Conservation (phyloP, 2,329 filamentous ascomycete species). For the Ophiostoma himal-ulmi region DNA sequence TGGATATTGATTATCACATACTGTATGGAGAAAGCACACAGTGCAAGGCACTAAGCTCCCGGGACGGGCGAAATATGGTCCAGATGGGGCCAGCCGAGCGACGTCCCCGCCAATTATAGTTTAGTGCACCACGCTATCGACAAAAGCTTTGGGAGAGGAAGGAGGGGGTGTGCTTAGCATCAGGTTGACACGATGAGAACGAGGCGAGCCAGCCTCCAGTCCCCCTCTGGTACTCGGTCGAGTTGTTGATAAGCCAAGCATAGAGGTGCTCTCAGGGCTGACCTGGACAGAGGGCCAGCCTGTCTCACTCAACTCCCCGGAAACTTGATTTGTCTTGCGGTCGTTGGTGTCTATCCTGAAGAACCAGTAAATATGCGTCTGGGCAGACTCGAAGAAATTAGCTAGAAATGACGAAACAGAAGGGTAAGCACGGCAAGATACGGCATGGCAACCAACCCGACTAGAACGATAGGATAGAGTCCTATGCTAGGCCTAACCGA, state of each 20-base stretch:
- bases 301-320: not conserved
- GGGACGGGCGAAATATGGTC: constrained; percentile 14
- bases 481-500: not conserved
- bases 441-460: not conserved
- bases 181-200: not conserved
- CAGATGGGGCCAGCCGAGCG: constrained; percentile 11
- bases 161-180: not conserved
- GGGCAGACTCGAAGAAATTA: not conserved
- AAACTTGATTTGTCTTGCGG: not conserved
- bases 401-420: not conserved
- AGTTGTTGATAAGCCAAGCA: not conserved
- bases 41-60: constrained; percentile 16
- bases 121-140: constrained; percentile 13
- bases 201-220: not conserved
- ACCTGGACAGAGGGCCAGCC: not conserved
- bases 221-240: not conserved
- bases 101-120: constrained; percentile 16
- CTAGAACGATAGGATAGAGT: not conserved
- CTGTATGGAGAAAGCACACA: constrained; percentile 16
- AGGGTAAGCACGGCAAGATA: not conserved
- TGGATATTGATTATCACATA: not conserved
- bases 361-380: not conserved
- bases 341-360: not conserved
- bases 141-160: not conserved
- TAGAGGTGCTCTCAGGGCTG: not conserved